Base-by-base conservation (phyloP, 106 monocot species). In the Dioscorea dumetorum region DNA sequence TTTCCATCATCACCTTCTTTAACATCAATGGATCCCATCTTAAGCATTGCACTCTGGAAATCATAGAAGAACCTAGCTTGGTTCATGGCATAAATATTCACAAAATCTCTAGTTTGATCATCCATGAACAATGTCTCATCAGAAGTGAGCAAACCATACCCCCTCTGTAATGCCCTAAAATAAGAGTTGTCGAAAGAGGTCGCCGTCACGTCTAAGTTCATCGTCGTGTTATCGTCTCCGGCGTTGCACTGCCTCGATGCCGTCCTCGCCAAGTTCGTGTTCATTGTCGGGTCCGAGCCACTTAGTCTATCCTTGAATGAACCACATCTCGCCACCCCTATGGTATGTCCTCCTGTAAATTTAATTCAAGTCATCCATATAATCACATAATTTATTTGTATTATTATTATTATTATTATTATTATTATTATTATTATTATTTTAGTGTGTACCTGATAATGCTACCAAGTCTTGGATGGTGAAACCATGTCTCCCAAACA, bases 11-110 rank as follows among this genome's bases (percentile, higher is more conserved):
- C 60, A 0, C 76, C 85, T 20, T 77, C 90, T 63, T 94, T 90
- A 15, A 88, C 82, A 51, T 81, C 87, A 48, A 90, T 60, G 57
- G 72, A n/a, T 2, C 94, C 90, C 90, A 94, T 94, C 71, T 79
- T 94, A 32, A 87, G 33, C 78, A 94, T 87, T 0, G 90, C 90
- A 63, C 73, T 72, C 22, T 73, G 74, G 65, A 94, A 94, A 48
- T 85, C 80, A 2, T 80, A 63, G 70, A 83, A 90, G 72, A 90
- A 94, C 67, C 48, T 64, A 0, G 80, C 90, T 34, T 79, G 80
- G 61, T 90, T 90, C 80, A 73, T 72, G 10, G 90, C 80, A 62
- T 83, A 90, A 0, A 20, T 33, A 21, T 79, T 72, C n/a, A 94
- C 94, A 3, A 88, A 12, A 9, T 22, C 33, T 23, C 64, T 23